Evolutionary conservation across 139 green algal genomes (phyloP), one percentile per base, ranked within the genome.

Genomic region (Bryopsis sp.): DNA sequence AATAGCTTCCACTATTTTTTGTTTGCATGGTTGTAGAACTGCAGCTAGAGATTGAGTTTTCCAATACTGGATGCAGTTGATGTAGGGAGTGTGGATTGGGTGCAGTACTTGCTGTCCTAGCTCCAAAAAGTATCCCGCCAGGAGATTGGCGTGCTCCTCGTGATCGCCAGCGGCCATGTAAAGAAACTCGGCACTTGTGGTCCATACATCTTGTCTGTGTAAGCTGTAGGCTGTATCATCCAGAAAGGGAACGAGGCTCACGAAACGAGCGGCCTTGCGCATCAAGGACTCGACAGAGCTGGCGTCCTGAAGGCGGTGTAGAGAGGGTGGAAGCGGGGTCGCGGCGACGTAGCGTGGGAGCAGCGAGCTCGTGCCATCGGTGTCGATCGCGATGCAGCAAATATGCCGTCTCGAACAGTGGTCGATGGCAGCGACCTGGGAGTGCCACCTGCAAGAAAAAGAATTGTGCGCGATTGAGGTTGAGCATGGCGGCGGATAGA

Each of bases 91-190:
- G 15, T 29, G 15, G 54, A 34, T 34, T 63, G 26, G 7, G 54
- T 34, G 54, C 64, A 46, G n/a, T 67, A 83, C 81, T 76, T 85
- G 67, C 63, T 79, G 73, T 24, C 74, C 72, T 31, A 87, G 33
- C 70, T 80, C 69, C 64, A 81, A 34, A 68, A 88, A 88, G 76
- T 71, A 82, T 35, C 82, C 79, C 3, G 73, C 74, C 67, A 88
- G 70, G 64, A 88, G 64, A 62, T 83, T 73, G 2, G 77, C 82
- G 62, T 88, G 82, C 68, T 88, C 82, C 64, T 84, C 76, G 35
- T 65, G 58, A 39, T 82, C 76, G 0, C 82, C 79, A 2, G 63
- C 77, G 2, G 64, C 64, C 11, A 82, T 47, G 58, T 66, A 38
- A 39, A 85, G 48, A 2, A 73, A 63, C 68, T 88, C 77, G 0